Evolutionary conservation across 164 flowering plant genomes (phyloP), one percentile per base, ranked within the genome.

Genomic region (Houttuynia cordata): DNA sequence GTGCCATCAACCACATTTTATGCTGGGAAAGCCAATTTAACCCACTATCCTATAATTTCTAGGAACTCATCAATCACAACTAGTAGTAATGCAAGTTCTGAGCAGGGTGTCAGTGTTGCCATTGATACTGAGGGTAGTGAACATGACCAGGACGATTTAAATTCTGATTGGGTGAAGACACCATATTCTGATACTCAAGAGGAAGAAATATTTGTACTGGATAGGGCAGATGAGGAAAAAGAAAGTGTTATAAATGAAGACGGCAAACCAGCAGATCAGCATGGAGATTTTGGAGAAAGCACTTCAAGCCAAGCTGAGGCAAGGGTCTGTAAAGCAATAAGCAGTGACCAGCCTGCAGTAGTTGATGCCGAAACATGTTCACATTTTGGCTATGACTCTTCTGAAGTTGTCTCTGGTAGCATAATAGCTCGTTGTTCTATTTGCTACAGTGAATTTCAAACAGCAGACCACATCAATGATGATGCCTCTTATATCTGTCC

Each of bases 71-170:
- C 96, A 0, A 70, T 83, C 30, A 83, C 93, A 57, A 87, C 91
- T 39, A 84, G 96, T 78, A 90, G 95, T 66, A 85, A 86, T 77
- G 79, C 85, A 54, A 88, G 91, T 73, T 85, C 97, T 65, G 96
- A 84, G 74, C 91, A 56, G 62, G 89, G 81, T 67, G 78, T 69
- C 39, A 75, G 79, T 68, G 66, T 73, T 68, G 84, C 78, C 55
- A 89, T 59, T 71, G 95, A 83, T 68, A 70, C 77, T 30, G 95
- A 85, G 77, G 85, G 78, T 22, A 82, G 78, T 76, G 87, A 81
- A 25, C 87, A 73, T 22, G 76, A 76, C 60, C 93, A 60, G 58
- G 87, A 85, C 64, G 87, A 79, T 53, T 64, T 70, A 57, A 64
- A 63, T 20, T 74, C 70, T 65, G 84, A 78, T 58, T 63, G 60